Evolutionary conservation across 345 rosid genomes (phyloP).

Genomic region (Eucalyptus decipiens): DNA sequence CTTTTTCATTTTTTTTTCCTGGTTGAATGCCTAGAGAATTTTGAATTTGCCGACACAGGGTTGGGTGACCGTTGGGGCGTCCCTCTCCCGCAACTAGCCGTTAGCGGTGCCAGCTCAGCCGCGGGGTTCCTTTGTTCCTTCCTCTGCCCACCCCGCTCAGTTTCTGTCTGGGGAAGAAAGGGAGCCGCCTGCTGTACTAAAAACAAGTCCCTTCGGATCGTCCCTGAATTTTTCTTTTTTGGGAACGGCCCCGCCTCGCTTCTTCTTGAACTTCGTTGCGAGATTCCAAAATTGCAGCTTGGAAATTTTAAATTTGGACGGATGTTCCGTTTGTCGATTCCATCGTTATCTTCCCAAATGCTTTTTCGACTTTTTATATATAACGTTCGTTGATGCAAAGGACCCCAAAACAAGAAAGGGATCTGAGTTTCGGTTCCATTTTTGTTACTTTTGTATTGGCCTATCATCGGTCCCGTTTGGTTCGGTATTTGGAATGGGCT

Average conservation of each 20-base stretch:
- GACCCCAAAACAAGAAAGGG: no score
- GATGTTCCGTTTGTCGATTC: not conserved
- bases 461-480: rapidly evolving
- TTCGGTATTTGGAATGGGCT: no score
- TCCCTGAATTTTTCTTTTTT: not conserved
- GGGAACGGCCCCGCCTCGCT: not conserved
- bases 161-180: not conserved
- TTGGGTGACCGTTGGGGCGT: not conserved
- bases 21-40: not conserved
- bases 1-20: not conserved
- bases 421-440: not conserved
- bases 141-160: not conserved
- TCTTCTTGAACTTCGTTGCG: not conserved
- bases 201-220: not conserved
- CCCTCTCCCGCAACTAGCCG: not conserved
- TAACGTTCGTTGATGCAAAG: not conserved
- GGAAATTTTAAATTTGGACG: not conserved
- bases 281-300: not conserved
- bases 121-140: not conserved
- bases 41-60: not conserved
- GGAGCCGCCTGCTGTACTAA: not conserved
- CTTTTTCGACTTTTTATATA: not conserved
- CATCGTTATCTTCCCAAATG: not conserved
- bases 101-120: not conserved
- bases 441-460: not conserved